Percentiles rank a stretch among this genome's conserved stretches.
These are phyloP conservation scores for Chlamydomonas schloesseri DNA, from an alignment of 139 green algal species.

Conservation along the genomic window DNA sequence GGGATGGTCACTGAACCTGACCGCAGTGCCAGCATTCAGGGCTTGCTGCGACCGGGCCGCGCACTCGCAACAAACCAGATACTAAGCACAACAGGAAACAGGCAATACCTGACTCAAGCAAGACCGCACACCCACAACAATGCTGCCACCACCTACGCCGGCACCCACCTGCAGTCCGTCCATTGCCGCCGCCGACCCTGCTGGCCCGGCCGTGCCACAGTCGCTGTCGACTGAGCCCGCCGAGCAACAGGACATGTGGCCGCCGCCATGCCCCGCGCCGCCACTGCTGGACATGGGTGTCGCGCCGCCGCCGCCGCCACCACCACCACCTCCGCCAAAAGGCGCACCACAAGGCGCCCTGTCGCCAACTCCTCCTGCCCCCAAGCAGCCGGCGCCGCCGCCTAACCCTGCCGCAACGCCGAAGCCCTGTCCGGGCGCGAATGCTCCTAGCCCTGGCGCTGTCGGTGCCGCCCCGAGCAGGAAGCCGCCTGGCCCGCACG, in stretches of 20 bases:
- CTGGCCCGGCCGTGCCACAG: neutral
- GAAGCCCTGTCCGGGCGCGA: no score
- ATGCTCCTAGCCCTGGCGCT: no score
- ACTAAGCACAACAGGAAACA: neutral
- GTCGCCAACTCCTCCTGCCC: no score
- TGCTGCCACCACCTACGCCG: neutral
- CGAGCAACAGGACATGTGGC: neutral
- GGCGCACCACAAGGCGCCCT: neutral
- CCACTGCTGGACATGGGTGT: no score
- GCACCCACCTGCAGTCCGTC: conserved; percentile 15
- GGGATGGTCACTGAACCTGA: no score
- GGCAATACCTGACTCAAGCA: no score
- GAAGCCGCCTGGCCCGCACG: no score
- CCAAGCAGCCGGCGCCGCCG: neutral
- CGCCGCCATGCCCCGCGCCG: neutral
- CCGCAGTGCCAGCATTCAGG: no score
- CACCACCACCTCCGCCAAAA: neutral
- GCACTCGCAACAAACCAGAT: no score
- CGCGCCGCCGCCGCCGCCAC: neutral
- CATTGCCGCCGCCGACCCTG: neutral
- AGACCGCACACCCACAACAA: neutral
- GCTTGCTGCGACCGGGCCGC: no score
- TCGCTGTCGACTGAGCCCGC: neutral
- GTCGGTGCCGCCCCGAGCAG: no score
- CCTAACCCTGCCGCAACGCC: neutral